phyloP scores from a whole-genome alignment of 768 basidiomycete genomes.

The Naganishia vaughanmartiniae region DNA sequence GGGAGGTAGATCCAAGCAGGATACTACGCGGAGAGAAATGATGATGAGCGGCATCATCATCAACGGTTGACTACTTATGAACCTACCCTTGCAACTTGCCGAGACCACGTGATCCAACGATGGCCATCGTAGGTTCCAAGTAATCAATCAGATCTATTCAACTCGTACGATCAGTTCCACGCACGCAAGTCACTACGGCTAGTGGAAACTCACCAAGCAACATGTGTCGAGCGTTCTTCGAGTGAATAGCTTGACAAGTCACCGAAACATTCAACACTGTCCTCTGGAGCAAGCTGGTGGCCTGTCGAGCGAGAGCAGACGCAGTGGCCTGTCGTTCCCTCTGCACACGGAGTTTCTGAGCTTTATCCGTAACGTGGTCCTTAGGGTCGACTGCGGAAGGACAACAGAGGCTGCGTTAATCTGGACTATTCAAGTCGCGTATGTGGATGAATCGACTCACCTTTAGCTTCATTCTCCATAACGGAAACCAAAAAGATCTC shows the following conservation, averaged over 20 bases:
- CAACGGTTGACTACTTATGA: not conserved
- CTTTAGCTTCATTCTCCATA: conserved; percentile 85
- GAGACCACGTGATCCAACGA: conserved; percentile 90
- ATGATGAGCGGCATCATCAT: not conserved
- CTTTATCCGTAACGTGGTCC: conserved; percentile 62
- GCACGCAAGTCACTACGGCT: not conserved
- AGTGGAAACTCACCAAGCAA: conserved; percentile 61
- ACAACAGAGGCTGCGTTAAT: conserved; percentile 53
- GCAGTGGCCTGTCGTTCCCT: conserved; percentile 93
- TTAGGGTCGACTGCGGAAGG: conserved; percentile 68
- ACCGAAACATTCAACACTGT: conserved; percentile 83
- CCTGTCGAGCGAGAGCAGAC: conserved; percentile 84
- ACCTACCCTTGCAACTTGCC: conserved; percentile 79
- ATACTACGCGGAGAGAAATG: conserved; percentile 59
- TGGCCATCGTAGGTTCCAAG: conserved; percentile 82
- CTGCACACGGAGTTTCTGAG: conserved; percentile 77
- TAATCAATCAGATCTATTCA: conserved; percentile 71
- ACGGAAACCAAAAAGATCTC: conserved; percentile 84
- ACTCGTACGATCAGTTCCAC: not conserved
- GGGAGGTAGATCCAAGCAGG: conserved; percentile 87
- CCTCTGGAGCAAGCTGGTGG: conserved; percentile 81
- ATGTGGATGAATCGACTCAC: conserved; percentile 55
- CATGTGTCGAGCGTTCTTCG: conserved; percentile 91
- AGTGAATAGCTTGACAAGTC: conserved; percentile 92
- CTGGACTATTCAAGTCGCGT: not conserved